Evolutionary conservation across 768 basidiomycete species (phyloP).

Genomic region (Hygrophorus russula): DNA sequence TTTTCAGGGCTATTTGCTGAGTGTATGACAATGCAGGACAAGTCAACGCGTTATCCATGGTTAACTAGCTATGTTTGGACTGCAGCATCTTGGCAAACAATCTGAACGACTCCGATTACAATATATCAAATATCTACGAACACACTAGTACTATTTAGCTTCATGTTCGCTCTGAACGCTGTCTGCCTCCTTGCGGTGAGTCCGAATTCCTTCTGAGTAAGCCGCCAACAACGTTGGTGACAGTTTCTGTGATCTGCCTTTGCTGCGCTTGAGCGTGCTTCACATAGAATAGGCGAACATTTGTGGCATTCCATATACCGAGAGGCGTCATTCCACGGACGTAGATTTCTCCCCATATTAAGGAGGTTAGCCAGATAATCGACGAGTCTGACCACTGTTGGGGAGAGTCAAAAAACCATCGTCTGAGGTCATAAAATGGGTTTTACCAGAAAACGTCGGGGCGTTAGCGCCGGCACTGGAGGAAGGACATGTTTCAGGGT

Average conservation of each 20-base stretch:
- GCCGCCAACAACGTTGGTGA: conserved; percentile 75
- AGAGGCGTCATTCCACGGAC: conserved; percentile 80
- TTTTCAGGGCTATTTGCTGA: no score
- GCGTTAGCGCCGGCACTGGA: conserved; percentile 45
- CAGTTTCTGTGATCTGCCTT: conserved; percentile 66
- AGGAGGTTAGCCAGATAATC: conserved; percentile 81
- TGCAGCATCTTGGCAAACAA: no score
- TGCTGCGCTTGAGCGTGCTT: conserved; percentile 68
- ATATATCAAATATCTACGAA: no score
- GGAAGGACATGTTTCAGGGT: conserved; percentile 68
- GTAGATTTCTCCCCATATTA: conserved; percentile 95
- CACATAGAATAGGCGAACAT: conserved; percentile 82
- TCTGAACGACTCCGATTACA: no score
- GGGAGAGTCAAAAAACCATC: conserved; percentile 6
- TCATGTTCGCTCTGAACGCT: conserved; percentile 3
- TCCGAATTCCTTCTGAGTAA: conserved; percentile 46
- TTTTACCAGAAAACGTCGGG: conserved; percentile 70
- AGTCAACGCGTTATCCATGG: no score
- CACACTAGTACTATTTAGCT: background rate
- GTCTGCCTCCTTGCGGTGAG: conserved; percentile 10
- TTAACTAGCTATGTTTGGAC: no score
- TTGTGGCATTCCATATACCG: conserved; percentile 86
- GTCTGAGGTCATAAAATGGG: conserved; percentile 5
- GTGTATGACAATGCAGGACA: no score
- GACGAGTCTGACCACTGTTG: conserved; percentile 89